phyloP scores from a whole-genome alignment of 176 grass and related monocot species.

The Avena insularis region DNA sequence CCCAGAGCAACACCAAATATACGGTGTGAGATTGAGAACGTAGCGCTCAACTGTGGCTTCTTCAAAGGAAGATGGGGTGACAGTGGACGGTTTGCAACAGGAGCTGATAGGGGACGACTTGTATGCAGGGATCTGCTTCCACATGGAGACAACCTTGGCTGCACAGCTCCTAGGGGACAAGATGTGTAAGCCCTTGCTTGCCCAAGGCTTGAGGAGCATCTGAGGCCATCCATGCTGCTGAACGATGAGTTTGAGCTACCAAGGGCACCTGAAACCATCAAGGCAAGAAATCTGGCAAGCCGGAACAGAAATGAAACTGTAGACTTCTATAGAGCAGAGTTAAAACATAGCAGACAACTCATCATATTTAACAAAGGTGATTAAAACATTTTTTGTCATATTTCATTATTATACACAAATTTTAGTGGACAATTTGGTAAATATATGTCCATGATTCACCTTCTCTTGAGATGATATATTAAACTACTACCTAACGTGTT shows the following conservation, averaged over 20 bases:
- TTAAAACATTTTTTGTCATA: not conserved
- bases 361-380: not conserved
- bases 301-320: not conserved
- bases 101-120: conserved; percentile 36
- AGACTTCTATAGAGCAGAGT: not conserved
- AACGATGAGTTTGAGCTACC: conserved; percentile 20
- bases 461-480: not conserved
- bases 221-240: conserved; percentile 7
- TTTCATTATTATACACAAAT: not conserved
- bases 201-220: conserved; percentile 15
- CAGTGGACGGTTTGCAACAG: conserved; percentile 73
- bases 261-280: conserved; percentile 49
- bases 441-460: not conserved
- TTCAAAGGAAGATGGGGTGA: conserved; percentile 85
- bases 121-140: conserved; percentile 54
- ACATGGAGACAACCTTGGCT: conserved; percentile 7
- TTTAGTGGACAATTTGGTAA: not conserved
- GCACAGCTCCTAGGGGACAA: conserved; percentile 36
- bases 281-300: not conserved
- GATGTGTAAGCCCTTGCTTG: conserved; percentile 37
- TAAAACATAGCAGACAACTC: not conserved
- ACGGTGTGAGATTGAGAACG: conserved; percentile 78
- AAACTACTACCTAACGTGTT: not conserved
- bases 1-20: conserved; percentile 61
- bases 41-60: conserved; percentile 81